Evolutionary conservation across 2,329 filamentous ascomycete species (phyloP), one percentile per base, ranked within the genome.

Genomic region (Amauroascus verrucosus): DNA sequence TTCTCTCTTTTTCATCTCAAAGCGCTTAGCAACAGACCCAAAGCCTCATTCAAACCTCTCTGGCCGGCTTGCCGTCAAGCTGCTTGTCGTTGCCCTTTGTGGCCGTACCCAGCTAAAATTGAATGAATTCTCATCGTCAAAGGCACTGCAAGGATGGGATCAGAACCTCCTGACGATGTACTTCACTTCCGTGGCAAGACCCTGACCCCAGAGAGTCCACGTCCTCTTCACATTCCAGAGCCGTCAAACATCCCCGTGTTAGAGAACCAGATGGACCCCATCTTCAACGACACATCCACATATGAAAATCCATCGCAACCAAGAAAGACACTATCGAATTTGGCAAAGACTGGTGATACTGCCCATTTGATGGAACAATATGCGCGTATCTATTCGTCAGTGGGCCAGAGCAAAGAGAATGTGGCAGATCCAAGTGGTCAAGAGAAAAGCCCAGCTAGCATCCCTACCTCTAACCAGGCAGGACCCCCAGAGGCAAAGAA

Each of bases 241-340:
- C 82, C 83, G 51, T 77, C 81, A 61, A 84, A 81, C 60, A 85
- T 86, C 56, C 82, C 83, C 54, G 78, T 87, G 52, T 74, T 86
- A 63, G 77, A 82, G 65, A 82, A 83, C 65, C 82, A 85, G 71
- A 86, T 81, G 78, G 83, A 87, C 70, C 81, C 82, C 52, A 72
- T 78, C 61, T 84, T 85, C 74, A 83, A 84, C 70, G 81, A 84
- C 66, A 81, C 81, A 53, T 75, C 81, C 51, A 77, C 76, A 57
- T 79, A 80, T 66, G 73, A 73, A 56, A 78, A 73, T 63, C 66
- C 66, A 37, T 54, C 57, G 48, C 55, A 62, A 46, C 57, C 60
- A 53, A 61, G 61, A 52, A 53, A 61, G 20, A 35, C 37, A 20
- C 50, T 54, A 22, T 32, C 40, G 26, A 30, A 50, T 16, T 45